These are phyloP conservation scores for Fomes fomentarius DNA, from an alignment of 1,284 basidiomycete species.

Conservation along the genomic window DNA sequence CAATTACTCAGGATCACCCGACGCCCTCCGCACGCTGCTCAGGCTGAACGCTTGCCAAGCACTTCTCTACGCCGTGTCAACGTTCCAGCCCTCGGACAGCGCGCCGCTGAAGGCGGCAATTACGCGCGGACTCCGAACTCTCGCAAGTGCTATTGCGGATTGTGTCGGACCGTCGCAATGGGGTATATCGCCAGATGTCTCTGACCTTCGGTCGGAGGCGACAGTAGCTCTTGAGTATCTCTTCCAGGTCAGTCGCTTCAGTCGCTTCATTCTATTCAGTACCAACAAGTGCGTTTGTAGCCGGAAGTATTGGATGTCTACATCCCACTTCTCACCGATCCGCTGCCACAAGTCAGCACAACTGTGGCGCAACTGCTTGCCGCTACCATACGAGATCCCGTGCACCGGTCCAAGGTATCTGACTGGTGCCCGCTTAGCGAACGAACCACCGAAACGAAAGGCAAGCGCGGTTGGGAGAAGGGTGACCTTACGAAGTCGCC, in stretches of 20 bases:
- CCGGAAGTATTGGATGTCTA: constrained; percentile 64
- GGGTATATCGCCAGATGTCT: constrained; percentile 54
- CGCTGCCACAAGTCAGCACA: constrained; percentile 42
- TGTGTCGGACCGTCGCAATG: constrained; percentile 67
- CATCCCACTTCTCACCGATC: constrained; percentile 59
- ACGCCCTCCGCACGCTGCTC: constrained; percentile 59
- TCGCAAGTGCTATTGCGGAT: constrained; percentile 62
- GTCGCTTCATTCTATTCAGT: too few relatives aligned
- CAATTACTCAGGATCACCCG: constrained; percentile 54
- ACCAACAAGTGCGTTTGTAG: constrained; percentile 31
- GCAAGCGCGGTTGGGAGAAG: constrained; percentile 71
- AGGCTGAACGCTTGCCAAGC: constrained; percentile 56
- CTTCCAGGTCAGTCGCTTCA: constrained; percentile 50
- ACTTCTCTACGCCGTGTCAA: constrained; percentile 58
- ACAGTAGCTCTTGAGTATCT: constrained; percentile 58
- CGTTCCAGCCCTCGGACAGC: constrained; percentile 42
- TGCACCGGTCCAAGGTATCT: constrained; percentile 59
- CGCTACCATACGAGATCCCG: constrained; percentile 49
- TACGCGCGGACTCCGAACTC: constrained; percentile 60
- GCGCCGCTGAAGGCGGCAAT: constrained; percentile 54
- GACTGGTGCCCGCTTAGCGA: constrained; percentile 67
- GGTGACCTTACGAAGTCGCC: constrained; percentile 45
- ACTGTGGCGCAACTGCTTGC: constrained; percentile 63
- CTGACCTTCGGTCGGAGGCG: constrained; percentile 53
- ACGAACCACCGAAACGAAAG: constrained; percentile 54